Evolutionary conservation across 1,284 basidiomycete genomes (phyloP), one percentile per base, ranked within the genome.

Genomic region (Fomitopsis pinicola): DNA sequence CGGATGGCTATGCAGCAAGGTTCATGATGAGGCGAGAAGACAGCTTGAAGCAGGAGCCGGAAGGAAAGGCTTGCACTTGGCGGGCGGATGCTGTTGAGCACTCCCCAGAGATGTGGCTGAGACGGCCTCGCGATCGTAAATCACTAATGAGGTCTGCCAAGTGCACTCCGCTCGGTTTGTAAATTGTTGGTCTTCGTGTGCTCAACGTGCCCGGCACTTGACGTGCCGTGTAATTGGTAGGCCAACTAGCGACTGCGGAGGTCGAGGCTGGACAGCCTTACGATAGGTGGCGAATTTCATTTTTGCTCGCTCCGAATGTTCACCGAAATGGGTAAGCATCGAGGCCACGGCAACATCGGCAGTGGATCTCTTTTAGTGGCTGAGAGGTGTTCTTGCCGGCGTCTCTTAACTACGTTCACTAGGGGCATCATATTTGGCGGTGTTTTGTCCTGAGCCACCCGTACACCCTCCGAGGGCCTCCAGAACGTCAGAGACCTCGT

Each of bases 371-470:
- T 45, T 19, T 6, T 35, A 44, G 19, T 19, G n/a, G 56, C 15
- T n/a, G 56, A 38, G 19, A 46, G 36, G 17, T n/a, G 22, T 30
- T 44, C 40, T 57, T 33, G 30, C 22, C 22, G n/a, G 26, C 26
- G 22, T 48, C 57, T 58, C 44, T 17, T 10, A 59, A 59, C 57
- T 50, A 58, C 57, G 45, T 22, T 58, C 38, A 8, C 36, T 46
- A 17, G 6, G 36, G 48, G 26, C n/a, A 15, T 4, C 7, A 2
- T 58, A 33, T 52, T 52, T 58, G 57, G 36, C 17, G 14, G 4
- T 58, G 46, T 50, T 4, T 48, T 22, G 46, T 26, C 5, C 14
- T 52, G 57, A 36, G 35, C 38, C 35, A 36, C 12, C 36, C 52
- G 35, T 54, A 26, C 12, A 22, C 22, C 22, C 22, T 22, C 12